These are phyloP conservation scores for Cystobasidiopsis lactophilus DNA, from an alignment of 768 basidiomycete species.

Conservation along the genomic window DNA sequence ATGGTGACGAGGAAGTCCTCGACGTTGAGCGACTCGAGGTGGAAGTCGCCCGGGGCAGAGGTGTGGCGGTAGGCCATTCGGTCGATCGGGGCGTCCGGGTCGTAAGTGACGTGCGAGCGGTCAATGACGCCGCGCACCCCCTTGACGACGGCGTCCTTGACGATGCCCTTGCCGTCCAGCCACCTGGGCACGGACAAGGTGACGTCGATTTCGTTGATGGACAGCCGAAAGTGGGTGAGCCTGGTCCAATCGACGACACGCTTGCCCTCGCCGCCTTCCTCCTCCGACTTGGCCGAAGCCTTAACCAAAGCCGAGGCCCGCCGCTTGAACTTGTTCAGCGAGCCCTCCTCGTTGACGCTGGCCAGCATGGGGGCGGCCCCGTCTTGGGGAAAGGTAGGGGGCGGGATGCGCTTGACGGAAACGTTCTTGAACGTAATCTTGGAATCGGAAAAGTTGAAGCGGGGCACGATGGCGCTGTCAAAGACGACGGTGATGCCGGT, in stretches of 20 bases:
- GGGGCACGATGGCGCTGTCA: slow-evolving; percentile 92
- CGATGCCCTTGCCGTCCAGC: slow-evolving; percentile 84
- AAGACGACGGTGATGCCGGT: slow-evolving; percentile 88
- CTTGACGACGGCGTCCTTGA: slow-evolving; percentile 73
- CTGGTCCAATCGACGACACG: slow-evolving; percentile 33
- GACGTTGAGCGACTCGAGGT: slow-evolving; percentile 65
- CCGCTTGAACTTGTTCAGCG: not conserved
- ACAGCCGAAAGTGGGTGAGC: slow-evolving; percentile 79
- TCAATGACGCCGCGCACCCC: slow-evolving; percentile 94
- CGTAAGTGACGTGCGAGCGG: slow-evolving; percentile 60
- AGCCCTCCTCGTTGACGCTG: slow-evolving; percentile 7
- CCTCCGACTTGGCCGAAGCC: slow-evolving; percentile 4
- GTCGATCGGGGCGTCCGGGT: slow-evolving; percentile 55
- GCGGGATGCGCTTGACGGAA: slow-evolving; percentile 63
- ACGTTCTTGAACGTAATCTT: slow-evolving; percentile 93
- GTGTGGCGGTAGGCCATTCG: slow-evolving; percentile 60
- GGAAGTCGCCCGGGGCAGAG: slow-evolving; percentile 62
- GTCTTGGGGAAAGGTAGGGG: slow-evolving; percentile 7
- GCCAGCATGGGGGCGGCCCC: slow-evolving; percentile 27
- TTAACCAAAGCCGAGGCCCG: too few species aligned
- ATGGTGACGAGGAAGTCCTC: slow-evolving; percentile 87
- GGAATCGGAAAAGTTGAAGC: slow-evolving; percentile 44
- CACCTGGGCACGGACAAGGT: slow-evolving; percentile 73
- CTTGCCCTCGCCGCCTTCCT: slow-evolving; percentile 11
- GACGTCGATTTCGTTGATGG: slow-evolving; percentile 84